Conservation (phyloP, 352 stramenopile species). For the Globisporangium apiculatum region DNA sequence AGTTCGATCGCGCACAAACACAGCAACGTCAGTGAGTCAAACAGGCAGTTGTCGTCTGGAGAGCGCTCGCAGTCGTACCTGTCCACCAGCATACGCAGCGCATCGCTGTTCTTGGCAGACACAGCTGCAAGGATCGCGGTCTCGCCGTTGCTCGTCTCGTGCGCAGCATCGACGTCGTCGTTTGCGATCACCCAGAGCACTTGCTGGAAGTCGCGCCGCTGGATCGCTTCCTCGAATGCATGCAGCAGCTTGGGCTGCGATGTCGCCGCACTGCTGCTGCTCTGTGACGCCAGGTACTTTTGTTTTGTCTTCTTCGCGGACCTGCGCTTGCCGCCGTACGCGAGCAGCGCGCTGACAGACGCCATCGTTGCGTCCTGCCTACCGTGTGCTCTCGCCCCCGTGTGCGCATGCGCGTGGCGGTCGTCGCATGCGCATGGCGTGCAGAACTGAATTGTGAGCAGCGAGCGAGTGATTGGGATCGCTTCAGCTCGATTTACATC, state of each 20-base stretch:
- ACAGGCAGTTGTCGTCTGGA: background rate
- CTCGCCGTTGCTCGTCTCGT: slow-evolving; percentile 52
- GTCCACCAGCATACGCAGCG: slow-evolving; percentile 32
- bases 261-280: background rate
- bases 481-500: too few species aligned
- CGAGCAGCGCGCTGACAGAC: slow-evolving; percentile 6
- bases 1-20: background rate
- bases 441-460: too few species aligned
- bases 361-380: background rate
- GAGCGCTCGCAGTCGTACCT: slow-evolving; percentile 19
- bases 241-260: background rate
- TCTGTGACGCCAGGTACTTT: slow-evolving; percentile 4
- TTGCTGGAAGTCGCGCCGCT: slow-evolving; percentile 44
- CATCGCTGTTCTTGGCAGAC: slow-evolving; percentile 31
- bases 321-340: slow-evolving; percentile 5
- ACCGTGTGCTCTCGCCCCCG: too few species aligned
- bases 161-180: slow-evolving; percentile 30
- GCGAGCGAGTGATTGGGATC: too few species aligned
- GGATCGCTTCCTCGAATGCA: slow-evolving; percentile 46
- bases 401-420: too few species aligned
- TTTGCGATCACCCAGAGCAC: slow-evolving; percentile 72
- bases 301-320: background rate
- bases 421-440: too few species aligned
- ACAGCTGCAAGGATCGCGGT: slow-evolving; percentile 55
- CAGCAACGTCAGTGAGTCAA: background rate